Percentiles rank a stretch among this genome's conserved stretches.
phyloP scores from a whole-genome alignment of 768 basidiomycete species.

The Suillus discolor region DNA sequence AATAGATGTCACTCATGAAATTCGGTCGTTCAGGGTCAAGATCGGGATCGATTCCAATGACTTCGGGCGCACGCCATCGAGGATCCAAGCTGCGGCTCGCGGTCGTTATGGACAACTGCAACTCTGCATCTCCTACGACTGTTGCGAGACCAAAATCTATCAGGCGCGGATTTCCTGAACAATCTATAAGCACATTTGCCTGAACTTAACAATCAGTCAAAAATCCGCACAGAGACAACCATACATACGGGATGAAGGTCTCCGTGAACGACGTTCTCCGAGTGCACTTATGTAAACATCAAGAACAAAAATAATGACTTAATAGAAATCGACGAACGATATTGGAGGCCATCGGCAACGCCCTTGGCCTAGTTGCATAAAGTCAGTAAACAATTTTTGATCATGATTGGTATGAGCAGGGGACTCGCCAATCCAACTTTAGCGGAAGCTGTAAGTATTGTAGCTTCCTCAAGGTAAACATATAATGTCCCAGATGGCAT shows the following conservation, averaged over 20 bases:
- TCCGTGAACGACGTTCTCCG: slow-evolving; percentile 1
- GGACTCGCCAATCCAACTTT: neutral
- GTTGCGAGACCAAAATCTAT: slow-evolving; percentile 4
- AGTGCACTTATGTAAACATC: neutral
- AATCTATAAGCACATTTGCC: slow-evolving; percentile 2
- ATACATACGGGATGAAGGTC: neutral
- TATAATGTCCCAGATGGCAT: no score
- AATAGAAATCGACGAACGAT: neutral
- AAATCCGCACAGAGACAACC: neutral
- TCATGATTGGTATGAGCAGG: neutral
- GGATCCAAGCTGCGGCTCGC: neutral
- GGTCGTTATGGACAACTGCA: neutral
- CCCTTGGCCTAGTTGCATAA: neutral
- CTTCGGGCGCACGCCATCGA: neutral
- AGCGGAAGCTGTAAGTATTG: no score
- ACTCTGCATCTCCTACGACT: neutral
- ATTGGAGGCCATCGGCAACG: neutral
- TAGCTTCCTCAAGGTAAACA: no score
- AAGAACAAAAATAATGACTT: neutral
- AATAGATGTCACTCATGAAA: no score
- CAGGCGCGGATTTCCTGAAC: neutral
- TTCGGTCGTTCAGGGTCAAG: no score
- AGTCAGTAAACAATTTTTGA: neutral
- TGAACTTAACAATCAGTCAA: neutral
- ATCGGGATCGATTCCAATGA: neutral